These are phyloP conservation scores for Coemansia biformis DNA, from an alignment of 192 early-diverging fungal genomes.

Conservation along the genomic window DNA sequence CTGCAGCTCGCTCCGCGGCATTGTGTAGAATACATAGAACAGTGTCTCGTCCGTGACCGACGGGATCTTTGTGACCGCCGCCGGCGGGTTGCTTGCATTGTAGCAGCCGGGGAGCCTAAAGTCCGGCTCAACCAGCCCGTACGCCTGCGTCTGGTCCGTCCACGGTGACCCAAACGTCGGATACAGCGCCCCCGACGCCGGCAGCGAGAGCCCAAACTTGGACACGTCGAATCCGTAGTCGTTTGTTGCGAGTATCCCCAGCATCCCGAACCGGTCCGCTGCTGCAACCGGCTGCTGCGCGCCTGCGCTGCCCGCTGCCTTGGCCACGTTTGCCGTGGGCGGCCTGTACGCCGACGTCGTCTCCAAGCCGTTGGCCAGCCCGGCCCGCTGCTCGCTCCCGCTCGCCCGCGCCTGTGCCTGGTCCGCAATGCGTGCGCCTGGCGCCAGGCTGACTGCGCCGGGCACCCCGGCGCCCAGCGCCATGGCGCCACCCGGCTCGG, in stretches of 20 bases:
- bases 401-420: constrained; percentile 11
- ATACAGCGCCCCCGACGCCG: constrained; percentile 72
- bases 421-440: constrained; percentile 11
- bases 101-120: constrained; percentile 86
- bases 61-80: constrained; percentile 65
- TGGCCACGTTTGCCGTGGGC: constrained; percentile 21
- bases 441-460: constrained; percentile 12
- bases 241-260: constrained; percentile 82
- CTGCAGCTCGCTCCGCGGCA: constrained; percentile 89
- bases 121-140: constrained; percentile 70
- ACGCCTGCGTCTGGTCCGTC: constrained; percentile 64
- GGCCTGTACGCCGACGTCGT: constrained; percentile 31
- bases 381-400: constrained; percentile 6
- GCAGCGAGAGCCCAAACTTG: constrained; percentile 72
- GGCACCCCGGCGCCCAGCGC: constrained; percentile 1
- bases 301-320: constrained; percentile 9
- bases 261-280: constrained; percentile 68
- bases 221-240: constrained; percentile 89
- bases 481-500: constrained; percentile 6
- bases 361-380: constrained; percentile 22
- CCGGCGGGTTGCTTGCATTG: constrained; percentile 64
- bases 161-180: constrained; percentile 88
- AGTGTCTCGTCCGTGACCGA: constrained; percentile 86
- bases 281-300: constrained; percentile 20
- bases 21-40: constrained; percentile 96